Evolutionary conservation across 768 basidiomycete genomes (phyloP).

Genomic region (Tulasnella sp.): DNA sequence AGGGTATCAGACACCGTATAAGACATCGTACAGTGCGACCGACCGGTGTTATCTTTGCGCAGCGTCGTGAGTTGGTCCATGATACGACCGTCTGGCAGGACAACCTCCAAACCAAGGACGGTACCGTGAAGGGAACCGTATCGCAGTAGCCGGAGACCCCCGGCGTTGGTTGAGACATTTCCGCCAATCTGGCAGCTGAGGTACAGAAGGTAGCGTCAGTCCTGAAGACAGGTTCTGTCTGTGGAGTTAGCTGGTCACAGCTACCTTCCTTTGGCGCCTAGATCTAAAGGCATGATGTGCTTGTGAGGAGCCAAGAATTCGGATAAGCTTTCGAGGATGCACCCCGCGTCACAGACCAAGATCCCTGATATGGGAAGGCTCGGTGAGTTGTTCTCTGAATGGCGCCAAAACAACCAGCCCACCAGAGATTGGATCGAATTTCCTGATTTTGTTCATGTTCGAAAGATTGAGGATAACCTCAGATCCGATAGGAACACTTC

Average conservation of each 20-base stretch:
- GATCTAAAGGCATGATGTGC: conserved; percentile 94
- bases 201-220: conserved; percentile 9
- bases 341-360: conserved; percentile 90
- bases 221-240: not conserved
- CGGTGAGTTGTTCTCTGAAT: not conserved
- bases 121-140: conserved; percentile 95
- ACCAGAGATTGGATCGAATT: conserved; percentile 83
- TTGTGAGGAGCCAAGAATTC: conserved; percentile 81
- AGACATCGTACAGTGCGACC: conserved; percentile 31
- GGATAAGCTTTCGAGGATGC: conserved; percentile 82
- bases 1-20: not conserved
- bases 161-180: conserved; percentile 95
- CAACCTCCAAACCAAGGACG: conserved; percentile 93
- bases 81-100: conserved; percentile 89
- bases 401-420: conserved; percentile 32
- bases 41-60: conserved; percentile 96
- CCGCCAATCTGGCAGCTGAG: conserved; percentile 94
- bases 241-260: conserved; percentile 28
- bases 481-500: conserved; percentile 81
- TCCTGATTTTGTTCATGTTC: conserved; percentile 77
- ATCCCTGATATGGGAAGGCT: conserved; percentile 53
- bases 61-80: conserved; percentile 84
- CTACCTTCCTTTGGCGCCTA: conserved; percentile 93
- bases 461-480: conserved; percentile 82
- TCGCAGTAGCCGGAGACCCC: conserved; percentile 87